Base-by-base conservation (phyloP, 192 early-diverging fungal genomes). In the Backusella sp. region DNA sequence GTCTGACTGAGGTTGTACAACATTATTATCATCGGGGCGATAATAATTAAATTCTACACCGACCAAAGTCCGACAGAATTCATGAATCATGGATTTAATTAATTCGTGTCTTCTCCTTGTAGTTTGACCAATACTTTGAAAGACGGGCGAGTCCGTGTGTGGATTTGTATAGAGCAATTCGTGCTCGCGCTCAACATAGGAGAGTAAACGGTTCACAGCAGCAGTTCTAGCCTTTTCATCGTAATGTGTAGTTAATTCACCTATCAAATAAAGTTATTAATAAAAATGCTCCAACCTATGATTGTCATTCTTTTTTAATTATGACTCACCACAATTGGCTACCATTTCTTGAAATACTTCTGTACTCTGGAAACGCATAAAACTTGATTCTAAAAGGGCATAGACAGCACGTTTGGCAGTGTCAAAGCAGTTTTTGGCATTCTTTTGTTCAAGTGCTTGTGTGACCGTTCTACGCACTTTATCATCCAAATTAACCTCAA, bases 401-500 rank as follows among this genome's bases (percentile, higher is more conserved):
- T 86, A 87, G 7, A 88, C 80, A 7, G 87, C 78, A 49, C 77
- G 70, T 52, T 82, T 86, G 34, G 82, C 81, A 21, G 77, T 70
- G 46, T 77, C 70, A 52, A 85, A 85, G 46, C 82, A 81, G 26
- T 66, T 68, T 30, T 66, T 44, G 26, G 72, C 28, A 36, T 81
- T 71, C 32, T 70, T 76, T 8, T 75, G 34, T 68, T 87, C 68
- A 34, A 88, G 67, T 37, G 78, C 77, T 11, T 73, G 28, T 35
- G 74, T 81, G 19, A 88, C 82, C 4, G 49, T 70, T 70, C 79
- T 68, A 17, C 86, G 80, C 11, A 89, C 82, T 66, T 79, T 76
- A 28, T 89, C 88, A 74, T 89, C 88, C 30, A 89, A 23, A 71
- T 89, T 89, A 17, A 89, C 80, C 84, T 89, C 88, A 75, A 89